Conservation (phyloP, 2,329 filamentous ascomycete genomes). For the Pseudogymnoascus sp. region DNA sequence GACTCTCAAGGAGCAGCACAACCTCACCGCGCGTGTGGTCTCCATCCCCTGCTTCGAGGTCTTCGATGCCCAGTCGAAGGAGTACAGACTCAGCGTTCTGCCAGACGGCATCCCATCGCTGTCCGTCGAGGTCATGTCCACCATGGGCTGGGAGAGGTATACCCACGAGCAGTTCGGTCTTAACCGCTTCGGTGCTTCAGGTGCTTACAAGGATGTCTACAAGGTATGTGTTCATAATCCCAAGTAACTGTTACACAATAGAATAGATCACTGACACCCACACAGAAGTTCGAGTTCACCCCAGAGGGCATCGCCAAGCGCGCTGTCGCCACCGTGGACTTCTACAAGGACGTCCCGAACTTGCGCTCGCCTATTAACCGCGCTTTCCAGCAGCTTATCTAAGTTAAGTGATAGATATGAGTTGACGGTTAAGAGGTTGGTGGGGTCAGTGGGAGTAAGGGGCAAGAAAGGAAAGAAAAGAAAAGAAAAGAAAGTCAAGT, state of each 20-base stretch:
- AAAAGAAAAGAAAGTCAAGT: background rate
- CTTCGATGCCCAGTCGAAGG: slow-evolving; percentile 89
- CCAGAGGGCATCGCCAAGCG: slow-evolving; percentile 95
- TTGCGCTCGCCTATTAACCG: slow-evolving; percentile 93
- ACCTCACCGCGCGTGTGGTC: slow-evolving; percentile 81
- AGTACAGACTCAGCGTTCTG: slow-evolving; percentile 86
- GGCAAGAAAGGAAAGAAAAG: background rate
- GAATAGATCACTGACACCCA: slow-evolving; percentile 32
- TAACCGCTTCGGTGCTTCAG: slow-evolving; percentile 96
- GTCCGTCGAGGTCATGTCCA: slow-evolving; percentile 94
- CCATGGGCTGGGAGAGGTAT: slow-evolving; percentile 98
- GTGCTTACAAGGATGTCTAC: slow-evolving; percentile 97
- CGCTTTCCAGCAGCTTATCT: slow-evolving; percentile 95
- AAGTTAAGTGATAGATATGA: slow-evolving; percentile 32
- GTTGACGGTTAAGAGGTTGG: background rate
- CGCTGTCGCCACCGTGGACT: slow-evolving; percentile 82
- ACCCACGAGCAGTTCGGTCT: slow-evolving; percentile 98
- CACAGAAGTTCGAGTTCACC: slow-evolving; percentile 97
- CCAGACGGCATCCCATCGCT: slow-evolving; percentile 89
- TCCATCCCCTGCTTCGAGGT: slow-evolving; percentile 96
- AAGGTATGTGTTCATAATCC: slow-evolving; percentile 48
- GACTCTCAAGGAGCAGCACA: slow-evolving; percentile 81
- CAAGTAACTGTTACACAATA: background rate
- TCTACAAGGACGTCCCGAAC: slow-evolving; percentile 91
- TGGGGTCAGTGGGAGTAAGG: background rate